Evolutionary conservation across 2,329 filamentous ascomycete species (phyloP), one percentile per base, ranked within the genome.

Genomic region (Dothistroma septosporum): DNA sequence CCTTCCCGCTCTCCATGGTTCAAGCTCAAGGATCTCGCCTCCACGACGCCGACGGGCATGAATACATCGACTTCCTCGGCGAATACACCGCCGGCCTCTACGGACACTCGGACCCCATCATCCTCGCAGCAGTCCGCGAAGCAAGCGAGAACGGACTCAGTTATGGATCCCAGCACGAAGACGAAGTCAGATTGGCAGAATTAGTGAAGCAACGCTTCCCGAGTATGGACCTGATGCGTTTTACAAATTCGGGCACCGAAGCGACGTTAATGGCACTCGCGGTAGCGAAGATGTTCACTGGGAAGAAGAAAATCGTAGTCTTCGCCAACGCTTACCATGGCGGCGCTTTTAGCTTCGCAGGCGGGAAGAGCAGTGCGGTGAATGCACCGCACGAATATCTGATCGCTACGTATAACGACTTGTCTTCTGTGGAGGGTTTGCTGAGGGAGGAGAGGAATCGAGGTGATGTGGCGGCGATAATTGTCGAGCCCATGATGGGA

Each of bases 401-500:
- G 0, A 70, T 88, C 1, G 85, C 80, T 1, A 77, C 75, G 37
- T 91, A 87, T 70, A 89, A 90, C 61, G 82, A 89, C 57, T 65
- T 82, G 1, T 74, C 76, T 0, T 77, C 77, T 2, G 80, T 87
- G 11, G 69, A 75, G n/a, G 37, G 46, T 3, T 28, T 69, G 7
- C 66, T 87, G 8, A 69, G 76, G 4, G 21, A 41, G 1, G n/a
- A 37, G 7, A 67, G 46, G 61, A 68, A 64, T 21, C 65, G 59
- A 1, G 61, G 78, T 1, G 77, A 80, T 9, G 72, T 90, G 0
- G 86, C 85, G 0, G 86, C 84, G 0, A 84, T 90, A 21, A 68
- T 91, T 1, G 76, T 90, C 0, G 88, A 90, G 72, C 80, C 80
- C 0, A 85, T 91, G 80, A 85, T 88, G 64, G 86, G 86, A 0